These are phyloP conservation scores for Eutrema heterophyllum DNA, from an alignment of 345 rosid genomes.

Conservation along the genomic window DNA sequence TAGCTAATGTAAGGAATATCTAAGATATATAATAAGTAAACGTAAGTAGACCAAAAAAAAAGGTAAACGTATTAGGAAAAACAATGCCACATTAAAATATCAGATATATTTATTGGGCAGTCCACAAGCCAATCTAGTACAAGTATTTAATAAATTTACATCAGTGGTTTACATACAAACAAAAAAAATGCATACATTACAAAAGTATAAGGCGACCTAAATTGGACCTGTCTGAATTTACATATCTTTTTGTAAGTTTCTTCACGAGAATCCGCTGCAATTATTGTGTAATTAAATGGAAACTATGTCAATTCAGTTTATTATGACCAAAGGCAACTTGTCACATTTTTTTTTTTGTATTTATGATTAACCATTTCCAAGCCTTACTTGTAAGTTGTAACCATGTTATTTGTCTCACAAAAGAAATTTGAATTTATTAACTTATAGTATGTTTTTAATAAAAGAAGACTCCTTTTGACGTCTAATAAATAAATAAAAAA, in stretches of 20 bases:
- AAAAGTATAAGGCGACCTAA: background rate
- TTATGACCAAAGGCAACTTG: background rate
- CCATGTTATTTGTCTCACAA: background rate
- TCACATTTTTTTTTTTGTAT: background rate
- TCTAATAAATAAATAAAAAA: no score
- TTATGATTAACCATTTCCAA: background rate
- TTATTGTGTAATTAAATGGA: constrained; percentile 1
- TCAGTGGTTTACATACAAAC: constrained; percentile 7
- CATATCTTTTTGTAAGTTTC: constrained; percentile 30
- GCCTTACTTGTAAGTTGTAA: background rate
- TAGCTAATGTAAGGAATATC: constrained; percentile 2
- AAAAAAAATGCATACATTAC: constrained; percentile 13
- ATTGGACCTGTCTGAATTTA: constrained; percentile 18
- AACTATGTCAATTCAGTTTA: background rate
- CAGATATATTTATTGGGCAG: constrained; percentile 65
- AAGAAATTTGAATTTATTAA: no score
- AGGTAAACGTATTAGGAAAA: no score
- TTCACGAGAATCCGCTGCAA: constrained; percentile 16
- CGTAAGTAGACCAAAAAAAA: no score
- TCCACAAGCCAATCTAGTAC: constrained; percentile 45
- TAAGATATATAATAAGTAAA: constrained; percentile 19
- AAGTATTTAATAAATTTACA: background rate
- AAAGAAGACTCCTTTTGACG: background rate
- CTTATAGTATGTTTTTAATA: background rate
- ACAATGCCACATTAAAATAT: constrained; percentile 27